Percentiles rank a stretch among this genome's conserved stretches.
phyloP scores from a whole-genome alignment of 805 yeast species.

The Middelhovenomyces tepae region DNA sequence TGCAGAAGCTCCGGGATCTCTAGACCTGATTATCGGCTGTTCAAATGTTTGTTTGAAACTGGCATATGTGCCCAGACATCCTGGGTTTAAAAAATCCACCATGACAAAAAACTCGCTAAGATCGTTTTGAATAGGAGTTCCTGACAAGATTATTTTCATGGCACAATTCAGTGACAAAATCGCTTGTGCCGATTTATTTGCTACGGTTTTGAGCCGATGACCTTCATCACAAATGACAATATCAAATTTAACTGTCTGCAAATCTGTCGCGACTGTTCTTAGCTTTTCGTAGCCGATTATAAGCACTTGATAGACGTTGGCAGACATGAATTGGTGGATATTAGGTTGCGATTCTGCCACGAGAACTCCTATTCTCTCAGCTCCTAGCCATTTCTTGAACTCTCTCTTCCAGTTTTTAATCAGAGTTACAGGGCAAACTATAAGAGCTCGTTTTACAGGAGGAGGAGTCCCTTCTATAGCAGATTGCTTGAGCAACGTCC shows the following conservation, averaged over 20 bases:
- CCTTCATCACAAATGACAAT: slow-evolving; percentile 91
- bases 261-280: slow-evolving; percentile 37
- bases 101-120: slow-evolving; percentile 73
- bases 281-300: slow-evolving; percentile 85
- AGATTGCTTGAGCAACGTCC: slow-evolving; percentile 58
- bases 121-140: slow-evolving; percentile 93
- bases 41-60: slow-evolving; percentile 43
- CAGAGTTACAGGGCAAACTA: slow-evolving; percentile 88
- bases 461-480: slow-evolving; percentile 28
- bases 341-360: slow-evolving; percentile 49
- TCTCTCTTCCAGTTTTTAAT: slow-evolving; percentile 83
- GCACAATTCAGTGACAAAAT: slow-evolving; percentile 47
- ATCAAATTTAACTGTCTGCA: slow-evolving; percentile 38
- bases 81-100: slow-evolving; percentile 78
- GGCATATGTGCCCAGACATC: slow-evolving; percentile 56
- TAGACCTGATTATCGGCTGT: slow-evolving; percentile 60
- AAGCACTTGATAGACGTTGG: slow-evolving; percentile 72
- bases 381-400: slow-evolving; percentile 80
- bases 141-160: slow-evolving; percentile 62
- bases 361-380: slow-evolving; percentile 55
- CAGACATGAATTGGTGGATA: slow-evolving; percentile 52
- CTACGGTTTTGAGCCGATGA: slow-evolving; percentile 70
- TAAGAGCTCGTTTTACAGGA: slow-evolving; percentile 48
- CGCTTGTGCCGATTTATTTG: slow-evolving; percentile 62
- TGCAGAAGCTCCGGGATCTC: slow-evolving; percentile 54